Evolutionary conservation across 1,139 yeast species (phyloP).

Genomic region (Pneumocystis oryctolagi): DNA sequence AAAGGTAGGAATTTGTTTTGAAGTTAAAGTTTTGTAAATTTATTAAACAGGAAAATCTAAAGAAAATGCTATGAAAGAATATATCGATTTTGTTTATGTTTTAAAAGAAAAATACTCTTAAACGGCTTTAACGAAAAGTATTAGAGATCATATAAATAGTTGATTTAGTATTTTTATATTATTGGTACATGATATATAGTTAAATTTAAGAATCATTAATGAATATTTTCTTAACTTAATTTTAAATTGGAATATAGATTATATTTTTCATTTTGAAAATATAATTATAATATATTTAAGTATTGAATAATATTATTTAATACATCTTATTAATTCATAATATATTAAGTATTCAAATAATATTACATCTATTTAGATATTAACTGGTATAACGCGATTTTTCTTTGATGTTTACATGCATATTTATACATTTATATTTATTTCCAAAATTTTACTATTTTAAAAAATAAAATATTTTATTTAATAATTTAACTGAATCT

Average conservation of each 20-base stretch:
- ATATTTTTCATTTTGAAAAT: no score
- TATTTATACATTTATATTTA: no score
- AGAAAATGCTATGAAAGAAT: slow-evolving; percentile 81
- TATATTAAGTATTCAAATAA: no score
- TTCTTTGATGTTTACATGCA: no score
- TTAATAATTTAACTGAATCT: no score
- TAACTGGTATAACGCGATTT: no score
- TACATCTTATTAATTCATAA: no score
- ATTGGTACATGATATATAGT: not conserved
- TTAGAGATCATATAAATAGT: not conserved
- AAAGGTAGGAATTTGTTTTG: not conserved
- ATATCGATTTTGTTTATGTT: slow-evolving; percentile 60
- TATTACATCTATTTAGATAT: no score
- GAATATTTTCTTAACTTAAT: not conserved
- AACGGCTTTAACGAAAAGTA: not conserved
- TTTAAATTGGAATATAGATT: not conserved
- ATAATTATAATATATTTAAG: no score
- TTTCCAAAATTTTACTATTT: no score
- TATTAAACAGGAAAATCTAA: slow-evolving; percentile 28
- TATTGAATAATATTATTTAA: no score
- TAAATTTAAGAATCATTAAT: not conserved
- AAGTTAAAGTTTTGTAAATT: not conserved
- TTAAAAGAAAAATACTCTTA: slow-evolving; percentile 38
- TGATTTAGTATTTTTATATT: not conserved
- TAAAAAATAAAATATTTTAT: no score